These are phyloP conservation scores for Vaccinium macrocarpon DNA, from an alignment of 148 eudicot species.

Conservation along the genomic window DNA sequence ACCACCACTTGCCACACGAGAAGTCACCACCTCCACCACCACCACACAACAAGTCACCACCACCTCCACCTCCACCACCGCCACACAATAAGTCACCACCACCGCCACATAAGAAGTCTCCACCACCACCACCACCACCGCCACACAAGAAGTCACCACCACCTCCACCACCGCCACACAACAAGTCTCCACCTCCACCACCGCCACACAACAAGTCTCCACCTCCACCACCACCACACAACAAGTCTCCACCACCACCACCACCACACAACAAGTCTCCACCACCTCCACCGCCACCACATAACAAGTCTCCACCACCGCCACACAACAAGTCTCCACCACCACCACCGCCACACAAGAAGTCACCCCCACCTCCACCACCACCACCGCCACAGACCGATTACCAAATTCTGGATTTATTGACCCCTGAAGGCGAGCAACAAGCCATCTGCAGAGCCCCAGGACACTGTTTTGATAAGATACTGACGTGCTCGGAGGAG, in stretches of 20 bases:
- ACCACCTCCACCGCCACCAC: neutral
- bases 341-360: neutral
- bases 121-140: neutral
- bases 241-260: neutral
- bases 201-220: neutral
- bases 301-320: neutral
- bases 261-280: neutral
- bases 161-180: neutral
- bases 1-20: neutral
- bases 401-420: slow-evolving; percentile 16
- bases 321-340: neutral
- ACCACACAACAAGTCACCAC: neutral
- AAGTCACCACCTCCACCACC: neutral
- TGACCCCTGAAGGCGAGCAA: no score
- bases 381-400: slow-evolving; percentile 5
- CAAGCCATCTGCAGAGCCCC: no score
- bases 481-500: slow-evolving; percentile 36
- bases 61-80: neutral
- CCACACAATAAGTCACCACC: neutral
- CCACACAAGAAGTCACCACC: no score
- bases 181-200: neutral
- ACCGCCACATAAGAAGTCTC: neutral
- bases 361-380: neutral
- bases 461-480: slow-evolving; percentile 24
- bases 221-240: neutral